Evolutionary conservation across 139 green algal genomes (phyloP).

Genomic region (Asterochloris sp.): DNA sequence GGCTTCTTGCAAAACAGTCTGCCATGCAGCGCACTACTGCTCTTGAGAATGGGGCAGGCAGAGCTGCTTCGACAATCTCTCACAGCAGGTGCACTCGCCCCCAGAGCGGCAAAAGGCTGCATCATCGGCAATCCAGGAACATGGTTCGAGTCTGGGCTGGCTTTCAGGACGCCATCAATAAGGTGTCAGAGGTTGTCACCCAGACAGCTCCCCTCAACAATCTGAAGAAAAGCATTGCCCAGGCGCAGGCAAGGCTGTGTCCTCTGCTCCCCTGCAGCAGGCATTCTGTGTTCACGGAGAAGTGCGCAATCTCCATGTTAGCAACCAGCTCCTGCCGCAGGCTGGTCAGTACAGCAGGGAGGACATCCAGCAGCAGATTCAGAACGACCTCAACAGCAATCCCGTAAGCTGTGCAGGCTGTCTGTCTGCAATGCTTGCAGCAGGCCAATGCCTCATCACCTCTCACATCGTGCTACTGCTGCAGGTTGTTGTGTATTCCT

Average conservation of each 20-base stretch:
- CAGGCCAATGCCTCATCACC: not conserved
- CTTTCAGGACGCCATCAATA: conserved; percentile 26
- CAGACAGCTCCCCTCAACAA: conserved; percentile 32
- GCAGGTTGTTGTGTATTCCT: conserved; percentile 37
- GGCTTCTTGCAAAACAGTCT: too few relatives aligned
- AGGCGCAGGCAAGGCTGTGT: not conserved
- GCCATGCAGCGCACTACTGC: too few relatives aligned
- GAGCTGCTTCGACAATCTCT: too few relatives aligned
- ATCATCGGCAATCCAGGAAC: too few relatives aligned
- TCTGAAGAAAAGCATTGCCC: conserved; percentile 35
- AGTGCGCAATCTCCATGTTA: too few relatives aligned
- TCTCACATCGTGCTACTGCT: not conserved
- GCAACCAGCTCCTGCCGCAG: conserved; percentile 1
- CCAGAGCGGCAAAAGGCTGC: too few relatives aligned
- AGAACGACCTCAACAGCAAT: conserved; percentile 30
- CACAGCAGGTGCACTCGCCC: too few relatives aligned
- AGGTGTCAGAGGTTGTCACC: conserved; percentile 34
- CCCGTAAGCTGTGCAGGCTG: conserved; percentile 7
- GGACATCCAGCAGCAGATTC: conserved; percentile 26
- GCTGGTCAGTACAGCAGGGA: conserved; percentile 48
- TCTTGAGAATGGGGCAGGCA: too few relatives aligned
- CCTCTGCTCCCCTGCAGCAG: too few relatives aligned
- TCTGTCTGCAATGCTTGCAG: not conserved
- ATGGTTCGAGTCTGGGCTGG: too few relatives aligned
- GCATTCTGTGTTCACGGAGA: too few relatives aligned